These are phyloP conservation scores for Mycena citricolor DNA, from an alignment of 1,284 basidiomycete species.

Conservation along the genomic window DNA sequence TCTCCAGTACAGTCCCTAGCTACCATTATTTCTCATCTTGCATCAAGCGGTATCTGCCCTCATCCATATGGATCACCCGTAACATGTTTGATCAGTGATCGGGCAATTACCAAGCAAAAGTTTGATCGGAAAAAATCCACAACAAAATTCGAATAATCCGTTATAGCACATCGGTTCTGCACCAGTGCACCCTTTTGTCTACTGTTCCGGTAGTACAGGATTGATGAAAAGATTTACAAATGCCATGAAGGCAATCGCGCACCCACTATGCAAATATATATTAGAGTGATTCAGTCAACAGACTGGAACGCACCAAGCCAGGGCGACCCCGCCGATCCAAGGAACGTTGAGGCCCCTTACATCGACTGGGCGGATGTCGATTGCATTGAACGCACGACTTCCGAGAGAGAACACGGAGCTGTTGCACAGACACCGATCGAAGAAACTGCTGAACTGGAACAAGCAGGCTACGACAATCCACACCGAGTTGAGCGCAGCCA, in stretches of 20 bases:
- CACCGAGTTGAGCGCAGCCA: constrained; percentile 11
- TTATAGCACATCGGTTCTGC: too few species aligned
- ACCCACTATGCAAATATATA: constrained; percentile 1
- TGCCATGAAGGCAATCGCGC: constrained; percentile 1
- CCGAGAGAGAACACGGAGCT: constrained; percentile 18
- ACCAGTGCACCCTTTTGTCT: too few species aligned
- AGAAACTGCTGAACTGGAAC: constrained; percentile 9
- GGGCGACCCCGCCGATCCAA: constrained; percentile 15
- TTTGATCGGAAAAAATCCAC: too few species aligned
- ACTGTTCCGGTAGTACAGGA: constrained; percentile 17
- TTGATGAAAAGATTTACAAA: constrained; percentile 6
- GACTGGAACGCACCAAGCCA: too few species aligned
- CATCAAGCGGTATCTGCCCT: too few species aligned
- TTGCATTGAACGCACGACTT: constrained; percentile 29
- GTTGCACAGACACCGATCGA: constrained; percentile 17
- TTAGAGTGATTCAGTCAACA: too few species aligned
- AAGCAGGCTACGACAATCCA: constrained; percentile 14
- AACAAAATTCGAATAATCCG: too few species aligned
- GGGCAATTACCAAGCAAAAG: too few species aligned
- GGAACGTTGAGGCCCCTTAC: constrained; percentile 12
- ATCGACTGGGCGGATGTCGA: constrained; percentile 14
- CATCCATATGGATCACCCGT: too few species aligned
- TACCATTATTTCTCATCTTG: too few species aligned
- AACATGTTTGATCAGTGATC: too few species aligned
- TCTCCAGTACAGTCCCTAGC: too few species aligned